Percentiles rank a stretch among this genome's conserved stretches.
These are phyloP conservation scores for Backusella australiensis DNA, from an alignment of 192 early-diverging fungal species.

Conservation along the genomic window DNA sequence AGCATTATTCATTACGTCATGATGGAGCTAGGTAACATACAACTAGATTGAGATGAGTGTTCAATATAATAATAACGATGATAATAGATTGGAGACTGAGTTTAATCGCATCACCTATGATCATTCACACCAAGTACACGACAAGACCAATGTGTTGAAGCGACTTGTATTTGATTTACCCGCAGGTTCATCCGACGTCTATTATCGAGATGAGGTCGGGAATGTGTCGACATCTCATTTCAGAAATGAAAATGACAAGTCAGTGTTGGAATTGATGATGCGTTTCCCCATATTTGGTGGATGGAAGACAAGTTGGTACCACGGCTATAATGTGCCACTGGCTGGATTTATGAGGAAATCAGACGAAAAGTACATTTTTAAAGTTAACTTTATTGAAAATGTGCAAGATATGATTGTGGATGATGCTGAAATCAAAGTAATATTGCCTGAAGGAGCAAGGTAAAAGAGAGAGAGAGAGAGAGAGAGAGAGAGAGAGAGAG, in stretches of 20 bases:
- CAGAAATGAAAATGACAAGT: conserved; percentile 40
- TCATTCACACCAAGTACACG: conserved; percentile 36
- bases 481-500: not conserved
- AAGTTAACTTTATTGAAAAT: conserved; percentile 67
- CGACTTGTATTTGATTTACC: conserved; percentile 63
- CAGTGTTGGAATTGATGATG: conserved; percentile 73
- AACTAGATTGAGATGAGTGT: no score
- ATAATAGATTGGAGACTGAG: conserved; percentile 50
- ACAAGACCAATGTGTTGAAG: conserved; percentile 48
- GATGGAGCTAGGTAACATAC: conserved; percentile 66
- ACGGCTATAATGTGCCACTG: conserved; percentile 88
- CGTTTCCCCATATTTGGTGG: conserved; percentile 93
- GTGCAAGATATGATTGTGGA: conserved; percentile 64
- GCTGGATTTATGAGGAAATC: conserved; percentile 60
- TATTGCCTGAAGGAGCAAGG: conserved; percentile 90
- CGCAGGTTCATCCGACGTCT: conserved; percentile 64
- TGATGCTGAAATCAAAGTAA: conserved; percentile 64
- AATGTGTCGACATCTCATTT: conserved; percentile 92
- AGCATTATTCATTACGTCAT: conserved; percentile 74
- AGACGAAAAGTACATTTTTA: conserved; percentile 49
- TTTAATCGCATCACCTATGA: conserved; percentile 75
- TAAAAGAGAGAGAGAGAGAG: conserved; percentile 22
- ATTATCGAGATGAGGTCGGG: conserved; percentile 88
- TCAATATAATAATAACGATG: not conserved
- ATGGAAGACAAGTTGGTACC: conserved; percentile 94